These are phyloP conservation scores for Vitis cinerea DNA, from an alignment of 164 flowering plant species.

Conservation along the genomic window DNA sequence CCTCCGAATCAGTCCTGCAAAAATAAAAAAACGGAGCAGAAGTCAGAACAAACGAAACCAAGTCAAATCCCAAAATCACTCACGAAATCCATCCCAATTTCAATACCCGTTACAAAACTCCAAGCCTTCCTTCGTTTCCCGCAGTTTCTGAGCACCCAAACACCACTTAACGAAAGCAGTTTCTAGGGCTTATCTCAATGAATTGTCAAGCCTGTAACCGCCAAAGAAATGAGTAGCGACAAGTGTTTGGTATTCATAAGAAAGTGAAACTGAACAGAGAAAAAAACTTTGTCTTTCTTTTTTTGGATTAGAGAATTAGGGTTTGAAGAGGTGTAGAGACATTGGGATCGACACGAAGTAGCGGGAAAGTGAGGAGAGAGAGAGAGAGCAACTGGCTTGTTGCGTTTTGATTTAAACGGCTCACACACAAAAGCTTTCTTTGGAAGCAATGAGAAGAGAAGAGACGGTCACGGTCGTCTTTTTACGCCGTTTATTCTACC, in stretches of 20 bases:
- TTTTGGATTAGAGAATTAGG: slow-evolving; percentile 11
- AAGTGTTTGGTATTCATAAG: no score
- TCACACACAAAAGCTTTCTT: not conserved
- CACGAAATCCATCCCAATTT: no score
- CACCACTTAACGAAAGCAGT: not conserved
- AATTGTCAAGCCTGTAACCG: slow-evolving; percentile 5
- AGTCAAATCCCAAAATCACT: no score
- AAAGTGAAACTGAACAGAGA: no score
- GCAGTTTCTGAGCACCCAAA: not conserved
- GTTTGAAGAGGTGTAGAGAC: not conserved
- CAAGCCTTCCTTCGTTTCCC: not conserved
- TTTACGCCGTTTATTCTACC: no score
- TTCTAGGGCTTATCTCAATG: not conserved
- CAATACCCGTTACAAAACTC: not conserved
- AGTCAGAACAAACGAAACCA: not conserved
- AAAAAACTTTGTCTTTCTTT: no score
- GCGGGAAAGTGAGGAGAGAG: slow-evolving; percentile 20
- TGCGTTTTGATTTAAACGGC: not conserved
- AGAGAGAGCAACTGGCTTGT: no score
- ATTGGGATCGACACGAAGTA: slow-evolving; percentile 10
- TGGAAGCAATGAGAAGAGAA: not conserved
- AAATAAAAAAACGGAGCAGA: not conserved
- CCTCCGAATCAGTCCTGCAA: not conserved
- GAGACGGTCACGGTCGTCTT: no score
- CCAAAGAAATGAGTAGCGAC: not conserved